phyloP scores from a whole-genome alignment of 2,329 filamentous ascomycete genomes.

The Didymella pinodella region DNA sequence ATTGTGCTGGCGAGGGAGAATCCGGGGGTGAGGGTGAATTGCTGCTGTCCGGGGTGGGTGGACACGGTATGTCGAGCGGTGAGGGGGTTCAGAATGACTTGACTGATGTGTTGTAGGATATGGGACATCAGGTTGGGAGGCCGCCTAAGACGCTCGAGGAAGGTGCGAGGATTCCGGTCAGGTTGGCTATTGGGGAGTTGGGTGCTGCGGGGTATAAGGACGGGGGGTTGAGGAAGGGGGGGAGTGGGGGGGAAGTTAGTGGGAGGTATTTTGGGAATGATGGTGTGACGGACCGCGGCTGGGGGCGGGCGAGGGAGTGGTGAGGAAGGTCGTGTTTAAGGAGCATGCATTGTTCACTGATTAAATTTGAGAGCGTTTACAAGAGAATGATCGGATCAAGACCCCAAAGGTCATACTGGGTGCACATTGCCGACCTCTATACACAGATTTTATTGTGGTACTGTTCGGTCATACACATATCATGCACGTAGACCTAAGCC shows the following conservation, averaged over 20 bases:
- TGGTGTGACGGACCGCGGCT: constrained; percentile 16
- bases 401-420: no score
- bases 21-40: constrained; percentile 20
- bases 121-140: constrained; percentile 22
- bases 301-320: constrained; percentile 21
- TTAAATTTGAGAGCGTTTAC: no score
- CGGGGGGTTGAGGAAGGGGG: constrained; percentile 5
- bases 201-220: constrained; percentile 12
- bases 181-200: constrained; percentile 23
- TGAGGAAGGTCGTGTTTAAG: not conserved
- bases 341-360: no score
- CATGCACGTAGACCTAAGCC: no score
- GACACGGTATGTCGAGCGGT: constrained; percentile 5
- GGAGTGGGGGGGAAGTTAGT: constrained; percentile 7
- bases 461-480: no score
- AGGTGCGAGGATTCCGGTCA: constrained; percentile 20
- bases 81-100: no score
- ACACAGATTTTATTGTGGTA: no score
- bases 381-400: no score
- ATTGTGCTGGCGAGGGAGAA: constrained; percentile 26
- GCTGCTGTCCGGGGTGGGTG: constrained; percentile 30
- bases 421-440: no score
- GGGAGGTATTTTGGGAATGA: constrained; percentile 26
- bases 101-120: constrained; percentile 5
- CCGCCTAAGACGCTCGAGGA: constrained; percentile 26